Percentiles rank a stretch among this genome's conserved stretches.
Evolutionary conservation across 2,329 filamentous ascomycete species (phyloP).

Genomic region (Thielaviopsis musarum): DNA sequence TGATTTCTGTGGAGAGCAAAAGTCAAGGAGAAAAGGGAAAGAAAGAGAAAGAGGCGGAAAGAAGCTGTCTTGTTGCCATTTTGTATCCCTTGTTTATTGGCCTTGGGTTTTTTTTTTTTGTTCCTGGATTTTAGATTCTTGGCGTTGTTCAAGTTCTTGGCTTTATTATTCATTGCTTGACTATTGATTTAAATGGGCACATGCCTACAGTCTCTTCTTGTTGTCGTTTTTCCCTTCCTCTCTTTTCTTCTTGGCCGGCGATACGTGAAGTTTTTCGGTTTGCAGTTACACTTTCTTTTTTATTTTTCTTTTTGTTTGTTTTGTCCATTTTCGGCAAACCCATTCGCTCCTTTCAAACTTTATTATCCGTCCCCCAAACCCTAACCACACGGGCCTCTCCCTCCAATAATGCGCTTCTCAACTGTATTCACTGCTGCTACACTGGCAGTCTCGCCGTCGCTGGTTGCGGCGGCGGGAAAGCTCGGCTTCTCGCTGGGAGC

Average conservation of each 20-base stretch:
- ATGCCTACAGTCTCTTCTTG: background rate
- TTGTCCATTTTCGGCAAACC: background rate
- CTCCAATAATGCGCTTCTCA: constrained; percentile 10
- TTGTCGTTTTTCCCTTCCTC: background rate
- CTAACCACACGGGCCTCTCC: too few species aligned
- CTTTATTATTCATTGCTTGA: background rate
- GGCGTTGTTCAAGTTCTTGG: background rate
- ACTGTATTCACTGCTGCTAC: constrained; percentile 8
- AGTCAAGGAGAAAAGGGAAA: background rate
- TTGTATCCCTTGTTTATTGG: too few species aligned
- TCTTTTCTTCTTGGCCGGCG: background rate
- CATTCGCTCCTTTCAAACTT: background rate
- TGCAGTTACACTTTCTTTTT: background rate
- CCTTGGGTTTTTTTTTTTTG: background rate
- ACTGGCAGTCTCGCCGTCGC: constrained; percentile 14
- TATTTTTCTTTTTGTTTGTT: background rate
- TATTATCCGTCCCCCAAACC: background rate
- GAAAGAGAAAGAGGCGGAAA: background rate
- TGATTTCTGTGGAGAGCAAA: background rate
- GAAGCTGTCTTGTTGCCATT: too few species aligned
- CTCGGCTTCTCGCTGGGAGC: constrained; percentile 52
- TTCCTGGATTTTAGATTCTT: background rate
- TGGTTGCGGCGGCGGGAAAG: constrained; percentile 24
- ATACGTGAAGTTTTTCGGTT: background rate
- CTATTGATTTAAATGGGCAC: background rate